phyloP scores from a whole-genome alignment of 176 grass and related monocot species.

The Phoenix roebelenii region DNA sequence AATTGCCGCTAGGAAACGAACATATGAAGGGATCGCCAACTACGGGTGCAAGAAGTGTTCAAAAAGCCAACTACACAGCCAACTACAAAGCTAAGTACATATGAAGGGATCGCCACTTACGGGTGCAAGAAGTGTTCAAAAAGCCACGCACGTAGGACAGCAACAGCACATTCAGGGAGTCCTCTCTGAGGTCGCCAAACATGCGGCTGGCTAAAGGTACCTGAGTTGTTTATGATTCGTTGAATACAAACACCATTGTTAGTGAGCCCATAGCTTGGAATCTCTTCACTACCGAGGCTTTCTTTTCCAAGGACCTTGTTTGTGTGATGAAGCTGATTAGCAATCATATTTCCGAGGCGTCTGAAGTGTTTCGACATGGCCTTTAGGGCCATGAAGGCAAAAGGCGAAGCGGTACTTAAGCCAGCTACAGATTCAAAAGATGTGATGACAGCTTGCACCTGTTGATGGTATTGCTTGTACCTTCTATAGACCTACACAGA shows the following conservation, averaged over 20 bases:
- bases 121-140: slow-evolving; percentile 20
- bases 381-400: slow-evolving; percentile 4
- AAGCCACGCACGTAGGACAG: slow-evolving; percentile 18
- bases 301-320: not conserved
- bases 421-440: slow-evolving; percentile 9
- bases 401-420: slow-evolving; percentile 6
- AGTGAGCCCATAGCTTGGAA: not conserved
- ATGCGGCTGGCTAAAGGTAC: slow-evolving; percentile 1
- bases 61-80: not conserved
- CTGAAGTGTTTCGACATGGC: slow-evolving; percentile 12
- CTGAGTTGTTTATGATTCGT: not conserved
- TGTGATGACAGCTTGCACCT: slow-evolving; percentile 10
- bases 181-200: slow-evolving; percentile 15
- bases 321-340: not conserved
- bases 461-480: slow-evolving; percentile 18
- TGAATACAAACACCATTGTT: not conserved
- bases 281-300: not conserved
- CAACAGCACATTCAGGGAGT: slow-evolving; percentile 1
- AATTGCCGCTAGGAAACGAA: too few species aligned
- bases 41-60: slow-evolving; percentile 20
- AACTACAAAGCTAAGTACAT: too few species aligned
- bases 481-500: slow-evolving; percentile 4
- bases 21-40: not conserved
- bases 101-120: not conserved
- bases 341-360: slow-evolving; percentile 1